Base-by-base conservation (phyloP, 192 early-diverging fungal species). In the Backusella tarrabulga region DNA sequence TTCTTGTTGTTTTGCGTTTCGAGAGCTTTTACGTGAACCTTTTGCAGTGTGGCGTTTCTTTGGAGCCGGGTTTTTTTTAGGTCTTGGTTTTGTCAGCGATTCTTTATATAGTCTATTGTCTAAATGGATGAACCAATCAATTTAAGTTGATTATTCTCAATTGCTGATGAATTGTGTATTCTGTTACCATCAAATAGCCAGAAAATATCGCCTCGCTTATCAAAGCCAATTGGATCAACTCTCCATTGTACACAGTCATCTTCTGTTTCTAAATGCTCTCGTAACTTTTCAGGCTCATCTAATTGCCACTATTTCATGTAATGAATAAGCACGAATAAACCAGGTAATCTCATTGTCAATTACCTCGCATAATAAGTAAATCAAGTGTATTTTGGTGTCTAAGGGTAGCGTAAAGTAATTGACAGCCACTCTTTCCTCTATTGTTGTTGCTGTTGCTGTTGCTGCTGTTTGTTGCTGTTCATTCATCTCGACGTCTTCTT, bases 161-260 rank as follows among this genome's bases (percentile, higher is more conserved):
- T 34, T 6, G 56, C 19, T 36, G 23, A 66, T 41, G 19, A 6
- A 50, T 50, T 50, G 17, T 50, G 32, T 50, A 50, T n/a, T 50
- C 26, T 74, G 38, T 29, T 84, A 92, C 90, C 93, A 86, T 95
- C 93, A 85, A 95, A 95, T 9, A 95, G 79, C 91, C 92, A 95
- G 76, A 92, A 95, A 14, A 83, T 89, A 60, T 90, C 85, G 2
- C 92, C 92, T 23, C 82, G 79, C 11, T 90, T 80, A 79, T 95
- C 93, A 52, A 75, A 85, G 3, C 93, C 93, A 74, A 95, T 85
- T 19, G 92, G 92, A 56, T 93, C 92, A 3, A 95, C 92, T 38
- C 93, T 75, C 92, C 92, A 92, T 76, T 90, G 84, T 32, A 76
- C 77, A n/a, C 82, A 83, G 44, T 92, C 91, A 23, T 91, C 88